These are phyloP conservation scores for Dioszegia crocea DNA, from an alignment of 768 basidiomycete genomes.

Conservation along the genomic window DNA sequence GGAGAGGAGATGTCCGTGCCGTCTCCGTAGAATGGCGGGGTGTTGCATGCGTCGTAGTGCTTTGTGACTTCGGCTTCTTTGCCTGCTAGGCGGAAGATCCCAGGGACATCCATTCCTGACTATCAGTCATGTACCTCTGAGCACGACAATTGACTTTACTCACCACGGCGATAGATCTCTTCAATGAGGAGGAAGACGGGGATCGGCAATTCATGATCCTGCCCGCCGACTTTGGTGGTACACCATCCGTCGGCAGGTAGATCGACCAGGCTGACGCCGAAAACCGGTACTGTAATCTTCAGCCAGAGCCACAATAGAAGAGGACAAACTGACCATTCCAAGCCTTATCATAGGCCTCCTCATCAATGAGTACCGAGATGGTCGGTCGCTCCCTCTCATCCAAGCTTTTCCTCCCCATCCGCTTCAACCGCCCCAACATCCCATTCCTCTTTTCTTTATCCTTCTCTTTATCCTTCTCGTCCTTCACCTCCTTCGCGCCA, in stretches of 20 bases:
- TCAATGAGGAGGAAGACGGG: slow-evolving; percentile 41
- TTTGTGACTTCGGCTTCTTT: slow-evolving; percentile 34
- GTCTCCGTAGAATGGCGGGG: slow-evolving; percentile 40
- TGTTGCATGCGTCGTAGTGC: slow-evolving; percentile 33
- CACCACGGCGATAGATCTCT: slow-evolving; percentile 43
- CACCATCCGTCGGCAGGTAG: slow-evolving; percentile 34
- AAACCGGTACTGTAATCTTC: slow-evolving; percentile 12
- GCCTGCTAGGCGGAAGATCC: slow-evolving; percentile 43
- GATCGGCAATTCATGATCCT: slow-evolving; percentile 38
- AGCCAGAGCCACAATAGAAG: not conserved
- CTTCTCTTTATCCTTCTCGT: slow-evolving; percentile 6
- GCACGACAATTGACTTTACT: slow-evolving; percentile 1
- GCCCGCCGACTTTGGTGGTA: slow-evolving; percentile 35
- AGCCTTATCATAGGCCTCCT: not conserved
- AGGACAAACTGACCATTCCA: slow-evolving; percentile 1
- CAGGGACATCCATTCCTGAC: slow-evolving; percentile 36
- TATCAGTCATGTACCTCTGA: not conserved
- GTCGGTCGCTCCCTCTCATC: slow-evolving; percentile 5
- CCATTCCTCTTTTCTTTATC: slow-evolving; percentile 10
- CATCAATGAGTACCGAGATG: not conserved
- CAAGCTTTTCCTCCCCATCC: slow-evolving; percentile 15
- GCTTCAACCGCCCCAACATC: slow-evolving; percentile 28
- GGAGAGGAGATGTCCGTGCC: slow-evolving; percentile 17
- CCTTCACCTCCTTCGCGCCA: not conserved
- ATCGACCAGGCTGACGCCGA: slow-evolving; percentile 33